phyloP scores from a whole-genome alignment of 257 asterid genomes.

The Lavandula angustifolia region DNA sequence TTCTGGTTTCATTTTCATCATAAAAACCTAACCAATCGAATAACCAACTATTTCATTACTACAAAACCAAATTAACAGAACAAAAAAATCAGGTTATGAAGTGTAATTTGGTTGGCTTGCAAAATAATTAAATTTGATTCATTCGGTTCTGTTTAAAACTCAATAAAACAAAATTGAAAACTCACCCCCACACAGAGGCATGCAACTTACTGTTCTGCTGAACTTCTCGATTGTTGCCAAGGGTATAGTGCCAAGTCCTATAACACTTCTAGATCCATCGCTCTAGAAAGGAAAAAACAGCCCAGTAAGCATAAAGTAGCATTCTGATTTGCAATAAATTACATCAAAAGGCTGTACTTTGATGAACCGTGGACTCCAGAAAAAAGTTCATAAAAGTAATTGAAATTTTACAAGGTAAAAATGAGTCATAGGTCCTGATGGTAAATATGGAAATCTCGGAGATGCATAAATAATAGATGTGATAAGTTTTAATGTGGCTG shows the following conservation, averaged over 20 bases:
- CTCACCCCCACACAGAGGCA: conserved; percentile 4
- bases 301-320: conserved; percentile 6
- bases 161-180: background rate
- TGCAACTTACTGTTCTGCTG: conserved; percentile 73
- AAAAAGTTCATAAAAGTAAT: conserved; percentile 3
- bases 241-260: conserved; percentile 89
- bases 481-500: background rate
- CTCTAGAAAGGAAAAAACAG: conserved; percentile 54
- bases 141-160: background rate
- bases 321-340: conserved; percentile 19
- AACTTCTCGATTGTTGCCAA: conserved; percentile 89
- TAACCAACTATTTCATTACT: background rate
- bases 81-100: background rate
- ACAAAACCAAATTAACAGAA: background rate
- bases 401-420: conserved; percentile 6
- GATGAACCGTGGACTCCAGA: conserved; percentile 11
- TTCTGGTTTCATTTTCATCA: background rate
- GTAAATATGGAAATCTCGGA: background rate
- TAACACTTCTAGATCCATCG: conserved; percentile 82
- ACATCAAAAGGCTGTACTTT: conserved; percentile 10
- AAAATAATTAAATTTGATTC: too few species aligned
- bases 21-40: too few species aligned
- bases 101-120: background rate
- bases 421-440: background rate
- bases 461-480: background rate